Conservation (phyloP, 1,139 yeast genomes). For the Yamadazyma taylorii region DNA sequence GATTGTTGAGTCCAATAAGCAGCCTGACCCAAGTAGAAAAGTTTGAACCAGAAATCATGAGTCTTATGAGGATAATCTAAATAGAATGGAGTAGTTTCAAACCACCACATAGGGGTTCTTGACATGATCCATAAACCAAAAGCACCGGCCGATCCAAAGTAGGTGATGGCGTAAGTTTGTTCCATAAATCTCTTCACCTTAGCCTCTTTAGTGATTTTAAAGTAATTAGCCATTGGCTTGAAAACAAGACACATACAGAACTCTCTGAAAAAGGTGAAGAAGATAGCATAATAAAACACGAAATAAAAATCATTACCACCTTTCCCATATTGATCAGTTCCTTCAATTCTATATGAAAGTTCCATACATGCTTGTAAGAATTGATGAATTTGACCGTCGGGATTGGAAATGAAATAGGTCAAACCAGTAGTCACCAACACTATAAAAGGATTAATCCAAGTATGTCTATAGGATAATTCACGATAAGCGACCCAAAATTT, state of each 20-base stretch:
- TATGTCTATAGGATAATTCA: conserved; percentile 66
- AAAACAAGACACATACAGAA: conserved; percentile 82
- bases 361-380: conserved; percentile 60
- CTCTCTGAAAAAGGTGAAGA: conserved; percentile 89
- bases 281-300: conserved; percentile 76
- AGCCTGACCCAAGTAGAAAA: conserved; percentile 88
- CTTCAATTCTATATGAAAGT: conserved; percentile 65
- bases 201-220: conserved; percentile 56
- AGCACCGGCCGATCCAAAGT: conserved; percentile 81
- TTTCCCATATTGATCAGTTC: conserved; percentile 71
- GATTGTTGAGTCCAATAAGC: conserved; percentile 98
- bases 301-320: conserved; percentile 83
- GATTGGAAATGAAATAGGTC: conserved; percentile 48
- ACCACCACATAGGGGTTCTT: conserved; percentile 83
- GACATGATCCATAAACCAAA: conserved; percentile 87
- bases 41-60: conserved; percentile 69
- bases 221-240: conserved; percentile 61
- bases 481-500: conserved; percentile 57
- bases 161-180: conserved; percentile 81
- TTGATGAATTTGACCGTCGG: conserved; percentile 58
- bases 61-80: conserved; percentile 78
- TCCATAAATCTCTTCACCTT: conserved; percentile 86
- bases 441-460: conserved; percentile 76
- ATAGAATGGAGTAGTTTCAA: conserved; percentile 81
- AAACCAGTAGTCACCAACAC: conserved; percentile 37